Evolutionary conservation across 805 yeast species (phyloP).

Genomic region (Wickerhamomyces sydowiorum): DNA sequence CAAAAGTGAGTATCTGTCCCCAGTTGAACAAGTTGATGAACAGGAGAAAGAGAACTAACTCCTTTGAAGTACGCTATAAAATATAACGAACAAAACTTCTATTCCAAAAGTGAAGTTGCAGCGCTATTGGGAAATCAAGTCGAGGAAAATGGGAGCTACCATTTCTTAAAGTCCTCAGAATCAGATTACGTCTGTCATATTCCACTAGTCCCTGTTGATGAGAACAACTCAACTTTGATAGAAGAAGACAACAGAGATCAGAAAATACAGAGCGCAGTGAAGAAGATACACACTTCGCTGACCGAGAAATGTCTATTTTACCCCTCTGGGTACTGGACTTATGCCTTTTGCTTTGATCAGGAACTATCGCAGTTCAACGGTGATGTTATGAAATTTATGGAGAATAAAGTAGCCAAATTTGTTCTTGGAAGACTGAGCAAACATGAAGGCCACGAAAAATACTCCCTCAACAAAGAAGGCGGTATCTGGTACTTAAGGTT

Average conservation of each 20-base stretch:
- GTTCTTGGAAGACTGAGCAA: constrained; percentile 5
- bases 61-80: constrained; percentile 9
- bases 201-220: neutral
- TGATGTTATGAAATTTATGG: neutral
- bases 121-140: neutral
- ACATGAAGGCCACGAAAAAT: neutral
- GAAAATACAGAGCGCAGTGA: neutral
- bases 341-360: constrained; percentile 3
- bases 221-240: neutral
- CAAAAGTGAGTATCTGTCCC: constrained; percentile 13
- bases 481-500: constrained; percentile 6
- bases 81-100: constrained; percentile 1
- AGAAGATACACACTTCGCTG: neutral
- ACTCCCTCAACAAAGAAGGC: constrained; percentile 5
- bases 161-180: neutral
- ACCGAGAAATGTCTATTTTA: neutral
- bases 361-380: constrained; percentile 15
- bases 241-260: neutral
- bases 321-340: constrained; percentile 12
- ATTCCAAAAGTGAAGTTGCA: neutral
- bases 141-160: constrained; percentile 2
- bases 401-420: neutral
- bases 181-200: constrained; percentile 10
- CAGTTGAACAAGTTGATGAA: too few species aligned
- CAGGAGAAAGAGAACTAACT: neutral